phyloP scores from a whole-genome alignment of 768 basidiomycete genomes.

The Calocybe indica region DNA sequence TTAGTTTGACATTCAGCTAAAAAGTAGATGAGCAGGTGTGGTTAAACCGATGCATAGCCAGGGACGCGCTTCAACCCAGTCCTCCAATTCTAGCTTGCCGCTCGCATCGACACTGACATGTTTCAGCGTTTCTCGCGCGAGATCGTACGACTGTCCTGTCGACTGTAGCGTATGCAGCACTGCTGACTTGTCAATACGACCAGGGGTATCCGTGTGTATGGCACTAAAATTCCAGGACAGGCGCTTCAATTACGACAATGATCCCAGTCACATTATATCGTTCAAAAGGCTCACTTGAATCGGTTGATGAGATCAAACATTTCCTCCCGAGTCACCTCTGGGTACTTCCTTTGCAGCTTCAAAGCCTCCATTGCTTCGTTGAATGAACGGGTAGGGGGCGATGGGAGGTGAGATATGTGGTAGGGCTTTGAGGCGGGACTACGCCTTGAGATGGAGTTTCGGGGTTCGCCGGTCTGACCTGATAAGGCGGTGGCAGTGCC shows the following conservation, averaged over 20 bases:
- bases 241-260: conserved; percentile 8
- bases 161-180: conserved; percentile 76
- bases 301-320: conserved; percentile 91
- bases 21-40: background rate
- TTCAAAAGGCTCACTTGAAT: conserved; percentile 75
- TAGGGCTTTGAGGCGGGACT: too few relatives aligned
- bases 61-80: conserved; percentile 89
- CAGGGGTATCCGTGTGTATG: conserved; percentile 74
- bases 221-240: conserved; percentile 34
- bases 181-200: conserved; percentile 75
- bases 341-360: conserved; percentile 87
- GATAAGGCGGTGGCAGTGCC: too few relatives aligned
- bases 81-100: conserved; percentile 94
- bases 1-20: conserved; percentile 80
- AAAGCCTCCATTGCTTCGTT: conserved; percentile 62
- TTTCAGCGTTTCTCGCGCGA: conserved; percentile 86
- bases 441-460: too few relatives aligned
- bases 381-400: too few relatives aligned
- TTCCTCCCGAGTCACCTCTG: conserved; percentile 87
- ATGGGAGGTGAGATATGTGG: too few relatives aligned
- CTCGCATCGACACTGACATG: conserved; percentile 90
- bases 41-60: conserved; percentile 2
- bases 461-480: too few relatives aligned
- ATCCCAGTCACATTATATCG: conserved; percentile 4
- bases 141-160: conserved; percentile 86